Percentiles rank a stretch among this genome's conserved stretches.
Conservation (phyloP, 2,329 filamentous ascomycete genomes). For the Rugonectria rugulosa region DNA sequence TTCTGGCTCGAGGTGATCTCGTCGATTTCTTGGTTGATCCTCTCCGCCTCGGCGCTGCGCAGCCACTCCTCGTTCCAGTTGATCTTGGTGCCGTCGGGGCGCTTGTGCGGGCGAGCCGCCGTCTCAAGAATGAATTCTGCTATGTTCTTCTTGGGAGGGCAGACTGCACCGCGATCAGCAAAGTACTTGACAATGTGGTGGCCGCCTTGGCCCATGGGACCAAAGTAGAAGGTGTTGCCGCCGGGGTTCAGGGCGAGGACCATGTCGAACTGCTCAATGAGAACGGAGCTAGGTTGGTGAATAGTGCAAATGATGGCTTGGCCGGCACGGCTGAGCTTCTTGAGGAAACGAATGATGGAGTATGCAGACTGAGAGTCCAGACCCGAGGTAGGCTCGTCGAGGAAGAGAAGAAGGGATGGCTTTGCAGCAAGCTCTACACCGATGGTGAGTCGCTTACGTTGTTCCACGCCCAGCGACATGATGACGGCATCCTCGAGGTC, state of each 20-base stretch:
- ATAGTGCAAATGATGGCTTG: slow-evolving; percentile 66
- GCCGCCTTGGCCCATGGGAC: slow-evolving; percentile 57
- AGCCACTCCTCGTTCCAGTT: slow-evolving; percentile 81
- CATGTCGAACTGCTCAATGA: slow-evolving; percentile 62
- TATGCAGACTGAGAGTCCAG: slow-evolving; percentile 63
- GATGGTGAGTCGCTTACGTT: slow-evolving; percentile 61
- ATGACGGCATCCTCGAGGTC: slow-evolving; percentile 67
- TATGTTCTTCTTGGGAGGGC: slow-evolving; percentile 62
- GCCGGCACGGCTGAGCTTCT: slow-evolving; percentile 62
- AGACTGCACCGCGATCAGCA: slow-evolving; percentile 67
- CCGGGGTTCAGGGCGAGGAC: slow-evolving; percentile 58
- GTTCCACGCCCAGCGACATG: slow-evolving; percentile 64
- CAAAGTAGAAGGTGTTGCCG: slow-evolving; percentile 59
- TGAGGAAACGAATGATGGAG: slow-evolving; percentile 65
- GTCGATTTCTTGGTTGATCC: slow-evolving; percentile 67
- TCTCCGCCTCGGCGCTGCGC: slow-evolving; percentile 65
- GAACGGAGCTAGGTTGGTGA: slow-evolving; percentile 61
- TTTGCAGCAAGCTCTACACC: slow-evolving; percentile 61
- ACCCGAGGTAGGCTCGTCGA: slow-evolving; percentile 65
- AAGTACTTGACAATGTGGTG: slow-evolving; percentile 58
- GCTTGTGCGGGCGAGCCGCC: slow-evolving; percentile 43
- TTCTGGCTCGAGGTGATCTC: not conserved
- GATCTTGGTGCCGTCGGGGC: slow-evolving; percentile 49
- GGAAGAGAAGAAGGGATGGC: slow-evolving; percentile 64
- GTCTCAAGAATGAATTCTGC: slow-evolving; percentile 58